Base-by-base conservation (phyloP, 768 basidiomycete genomes). In the Trichaptum fuscoviolaceum region DNA sequence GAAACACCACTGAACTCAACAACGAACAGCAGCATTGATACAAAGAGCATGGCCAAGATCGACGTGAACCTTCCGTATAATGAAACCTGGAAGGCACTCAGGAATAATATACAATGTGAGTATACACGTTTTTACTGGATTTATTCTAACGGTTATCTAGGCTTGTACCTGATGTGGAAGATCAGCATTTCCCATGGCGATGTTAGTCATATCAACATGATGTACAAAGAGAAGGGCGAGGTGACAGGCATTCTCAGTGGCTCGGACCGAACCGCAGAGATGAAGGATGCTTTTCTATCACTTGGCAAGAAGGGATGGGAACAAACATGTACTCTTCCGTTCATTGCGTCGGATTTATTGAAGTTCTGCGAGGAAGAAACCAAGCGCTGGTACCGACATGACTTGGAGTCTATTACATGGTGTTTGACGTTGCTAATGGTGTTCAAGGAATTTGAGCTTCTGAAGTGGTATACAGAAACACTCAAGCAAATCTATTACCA, bases 381-480 rank as follows among this genome's bases (percentile, higher is more conserved):
- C 10, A 8, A 62, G 23, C 72, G 69, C 23, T 57, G 65, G 9
- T 79, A 78, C 52, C 68, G 72, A n/a, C 76, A 79, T 63, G 77
- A 79, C 57, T 42, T 71, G 25, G 77, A 79, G 65, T 71, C 78
- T 9, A 75, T 77, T 60, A 64, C 71, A 2, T 79, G 77, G 75
- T 70, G 73, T 30, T 65, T 75, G 5, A 24, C 63, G 3, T 75
- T 69, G 67, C 42, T 6, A 3, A 52, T 52, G 42, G 6, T 30
- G 30, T 30, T 3, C 30, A 8, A 30, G 8, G 30, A 30, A 30
- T 30, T 8, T 30, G 30, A 30, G 8, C 30, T 2, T 3, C 30
- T 2, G 30, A 30, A 30, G 30, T 30, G 30, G 30, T 30, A 30
- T 30, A 3, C 30, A 8, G 30, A 8, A 3, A 30, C 30, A 2